A percentile compares a stretch with the other conserved stretches of the same genome.
phyloP scores from a whole-genome alignment of 2,329 filamentous ascomycete genomes.

The Apiospora kogelbergensis region DNA sequence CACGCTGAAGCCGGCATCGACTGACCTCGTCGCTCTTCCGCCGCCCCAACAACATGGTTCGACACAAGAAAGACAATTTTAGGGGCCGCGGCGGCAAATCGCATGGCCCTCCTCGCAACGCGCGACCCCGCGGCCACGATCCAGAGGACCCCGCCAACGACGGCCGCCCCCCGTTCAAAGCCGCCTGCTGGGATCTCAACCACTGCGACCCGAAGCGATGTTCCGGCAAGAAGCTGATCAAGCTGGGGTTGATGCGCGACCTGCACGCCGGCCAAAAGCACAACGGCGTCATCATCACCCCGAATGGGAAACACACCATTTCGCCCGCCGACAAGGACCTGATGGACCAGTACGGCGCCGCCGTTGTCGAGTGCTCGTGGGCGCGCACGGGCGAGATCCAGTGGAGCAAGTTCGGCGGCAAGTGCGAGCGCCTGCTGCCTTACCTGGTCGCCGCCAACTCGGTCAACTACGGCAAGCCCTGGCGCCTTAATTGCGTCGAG shows the following conservation, averaged over 20 bases:
- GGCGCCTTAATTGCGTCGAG: conserved; percentile 94
- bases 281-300: conserved; percentile 88
- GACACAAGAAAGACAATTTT: conserved; percentile 90
- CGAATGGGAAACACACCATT: conserved; percentile 84
- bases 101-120: conserved; percentile 53
- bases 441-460: conserved; percentile 96
- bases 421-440: conserved; percentile 85
- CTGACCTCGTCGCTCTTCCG: neutral
- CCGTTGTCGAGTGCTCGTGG: conserved; percentile 97
- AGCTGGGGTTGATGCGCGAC: conserved; percentile 88
- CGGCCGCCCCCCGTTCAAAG: conserved; percentile 68
- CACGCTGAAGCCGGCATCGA: neutral
- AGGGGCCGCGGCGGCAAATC: conserved; percentile 72
- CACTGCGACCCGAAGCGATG: conserved; percentile 98
- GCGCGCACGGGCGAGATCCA: conserved; percentile 89
- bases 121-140: conserved; percentile 45
- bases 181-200: conserved; percentile 95
- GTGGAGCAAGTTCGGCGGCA: conserved; percentile 87
- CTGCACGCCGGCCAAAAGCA: conserved; percentile 90
- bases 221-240: conserved; percentile 93
- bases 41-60: conserved; percentile 65
- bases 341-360: conserved; percentile 85
- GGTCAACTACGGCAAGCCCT: conserved; percentile 96
- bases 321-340: conserved; percentile 80
- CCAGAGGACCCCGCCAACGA: conserved; percentile 39